Conservation (phyloP, 768 basidiomycete species). For the Tricholoma bakamatsutake region DNA sequence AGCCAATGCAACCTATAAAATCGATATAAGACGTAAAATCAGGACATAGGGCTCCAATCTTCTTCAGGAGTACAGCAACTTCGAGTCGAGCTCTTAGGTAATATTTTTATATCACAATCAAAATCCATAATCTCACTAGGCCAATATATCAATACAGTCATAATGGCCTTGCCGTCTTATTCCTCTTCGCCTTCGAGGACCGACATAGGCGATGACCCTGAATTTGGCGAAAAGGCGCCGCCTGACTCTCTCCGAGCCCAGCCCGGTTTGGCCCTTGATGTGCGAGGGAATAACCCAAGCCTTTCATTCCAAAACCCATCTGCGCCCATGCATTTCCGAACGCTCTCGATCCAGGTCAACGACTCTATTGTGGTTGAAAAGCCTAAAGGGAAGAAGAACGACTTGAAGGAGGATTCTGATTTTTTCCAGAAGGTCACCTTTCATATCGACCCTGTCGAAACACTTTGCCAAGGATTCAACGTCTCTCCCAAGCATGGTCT, state of each 20-base stretch:
- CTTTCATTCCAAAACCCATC: constrained; percentile 2
- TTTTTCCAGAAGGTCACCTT: constrained; percentile 15
- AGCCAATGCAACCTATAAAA: too few species aligned
- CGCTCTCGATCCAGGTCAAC: constrained; percentile 16
- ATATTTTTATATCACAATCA: background rate
- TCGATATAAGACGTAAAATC: background rate
- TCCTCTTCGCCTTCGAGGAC: background rate
- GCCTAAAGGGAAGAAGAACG: constrained; percentile 7
- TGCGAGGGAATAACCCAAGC: background rate
- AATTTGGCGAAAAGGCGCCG: background rate
- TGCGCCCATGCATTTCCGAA: constrained; percentile 15
- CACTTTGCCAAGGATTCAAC: constrained; percentile 9
- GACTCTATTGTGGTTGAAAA: constrained; percentile 8
- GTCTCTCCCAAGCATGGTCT: constrained; percentile 9
- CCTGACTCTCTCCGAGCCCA: background rate
- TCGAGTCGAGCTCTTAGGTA: background rate
- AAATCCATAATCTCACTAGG: background rate
- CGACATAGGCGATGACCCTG: background rate
- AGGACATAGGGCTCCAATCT: too few species aligned
- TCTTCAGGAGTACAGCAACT: background rate
- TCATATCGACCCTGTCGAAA: constrained; percentile 8
- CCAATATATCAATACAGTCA: background rate
- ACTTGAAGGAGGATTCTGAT: constrained; percentile 1
- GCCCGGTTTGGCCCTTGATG: background rate
- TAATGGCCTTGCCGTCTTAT: background rate